Base-by-base conservation (phyloP, 176 grass and related monocot species). In the Tillandsia leiboldiana region DNA sequence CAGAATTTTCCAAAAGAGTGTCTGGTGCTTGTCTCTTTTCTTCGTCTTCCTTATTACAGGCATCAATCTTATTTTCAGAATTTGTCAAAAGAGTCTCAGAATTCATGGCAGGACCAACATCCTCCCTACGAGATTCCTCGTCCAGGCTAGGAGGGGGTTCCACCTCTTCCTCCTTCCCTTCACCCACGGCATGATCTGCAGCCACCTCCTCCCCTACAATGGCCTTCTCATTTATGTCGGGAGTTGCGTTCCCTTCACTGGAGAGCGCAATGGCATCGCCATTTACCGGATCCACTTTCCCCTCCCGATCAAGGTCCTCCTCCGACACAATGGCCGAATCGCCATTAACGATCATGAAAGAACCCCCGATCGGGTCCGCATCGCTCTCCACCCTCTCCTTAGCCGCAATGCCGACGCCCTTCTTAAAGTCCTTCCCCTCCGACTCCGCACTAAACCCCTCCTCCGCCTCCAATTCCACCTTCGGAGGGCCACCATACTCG, bases 301-400 rank as follows among this genome's bases (percentile, higher is more conserved):
- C 48, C 0, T 57, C 62, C 74, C 56, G 57, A 77, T 83, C 83
- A 63, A 81, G 79, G 72, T 78, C 73, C 9, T 27, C 71, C 63
- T 74, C 77, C 1, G 61, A 70, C 42, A 76, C 70, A 26, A 68
- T 73, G 64, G 84, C 80, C 9, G 81, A 90, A 64, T 83, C 76
- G 20, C 75, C 72, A 70, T 85, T 85, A 42, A 79, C 79, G 53
- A 89, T 69, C 15, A 84, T 73, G 51, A 86, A 80, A 15, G 80
- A 51, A 2, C 77, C 73, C 62, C 80, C 87, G 50, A 79, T 51
- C 9, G 75, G 77, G 59, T 64, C 78, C 15, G 63, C 72, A n/a
- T 67, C 79, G 26, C 42, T 66, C 65, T 89, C 83, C 79, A 66
- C 78, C 23, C 24, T 53, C n/a, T 71, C 82, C 72, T 59, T 66